Evolutionary conservation across 495 filamentous ascomycete species (phyloP).

Genomic region (Neurospora tetrasperma): DNA sequence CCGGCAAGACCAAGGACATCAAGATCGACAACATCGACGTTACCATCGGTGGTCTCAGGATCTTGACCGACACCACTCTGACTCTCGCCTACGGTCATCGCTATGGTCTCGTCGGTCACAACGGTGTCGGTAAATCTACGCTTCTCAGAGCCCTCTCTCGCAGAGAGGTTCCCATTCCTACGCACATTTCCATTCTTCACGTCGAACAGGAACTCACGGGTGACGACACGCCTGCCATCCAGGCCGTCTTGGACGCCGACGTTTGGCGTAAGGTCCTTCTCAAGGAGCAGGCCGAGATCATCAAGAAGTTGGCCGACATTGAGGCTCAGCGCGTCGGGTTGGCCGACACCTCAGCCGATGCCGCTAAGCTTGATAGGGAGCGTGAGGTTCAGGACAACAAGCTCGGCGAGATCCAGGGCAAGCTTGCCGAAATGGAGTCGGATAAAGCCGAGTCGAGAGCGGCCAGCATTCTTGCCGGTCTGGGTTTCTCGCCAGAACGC

Average conservation of each 20-base stretch:
- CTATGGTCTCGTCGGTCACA: conserved; percentile 96
- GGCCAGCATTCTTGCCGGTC: conserved; percentile 89
- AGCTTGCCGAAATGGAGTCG: conserved; percentile 97
- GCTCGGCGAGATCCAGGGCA: conserved; percentile 79
- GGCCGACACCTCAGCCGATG: conserved; percentile 82
- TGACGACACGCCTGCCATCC: conserved; percentile 89
- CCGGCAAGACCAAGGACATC: conserved; percentile 96
- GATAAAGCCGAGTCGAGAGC: conserved; percentile 95
- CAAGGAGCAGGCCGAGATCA: conserved; percentile 84
- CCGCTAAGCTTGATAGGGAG: conserved; percentile 70
- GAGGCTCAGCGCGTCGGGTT: conserved; percentile 68
- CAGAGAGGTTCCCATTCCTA: conserved; percentile 88
- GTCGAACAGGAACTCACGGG: conserved; percentile 97
- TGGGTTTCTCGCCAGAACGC: conserved; percentile 90
- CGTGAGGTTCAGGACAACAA: conserved; percentile 84
- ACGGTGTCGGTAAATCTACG: conserved; percentile 99
- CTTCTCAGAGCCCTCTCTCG: conserved; percentile 83
- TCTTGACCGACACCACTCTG: conserved; percentile 78
- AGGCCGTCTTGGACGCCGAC: conserved; percentile 95
- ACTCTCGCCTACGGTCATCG: conserved; percentile 88
- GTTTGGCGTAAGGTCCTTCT: conserved; percentile 97
- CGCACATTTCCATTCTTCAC: conserved; percentile 96
- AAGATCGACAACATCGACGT: conserved; percentile 95
- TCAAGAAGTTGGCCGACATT: conserved; percentile 61
- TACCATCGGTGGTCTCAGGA: conserved; percentile 78